Evolutionary conservation across 208 protist species (phyloP).

Genomic region (Crithidia acanthocephali): DNA sequence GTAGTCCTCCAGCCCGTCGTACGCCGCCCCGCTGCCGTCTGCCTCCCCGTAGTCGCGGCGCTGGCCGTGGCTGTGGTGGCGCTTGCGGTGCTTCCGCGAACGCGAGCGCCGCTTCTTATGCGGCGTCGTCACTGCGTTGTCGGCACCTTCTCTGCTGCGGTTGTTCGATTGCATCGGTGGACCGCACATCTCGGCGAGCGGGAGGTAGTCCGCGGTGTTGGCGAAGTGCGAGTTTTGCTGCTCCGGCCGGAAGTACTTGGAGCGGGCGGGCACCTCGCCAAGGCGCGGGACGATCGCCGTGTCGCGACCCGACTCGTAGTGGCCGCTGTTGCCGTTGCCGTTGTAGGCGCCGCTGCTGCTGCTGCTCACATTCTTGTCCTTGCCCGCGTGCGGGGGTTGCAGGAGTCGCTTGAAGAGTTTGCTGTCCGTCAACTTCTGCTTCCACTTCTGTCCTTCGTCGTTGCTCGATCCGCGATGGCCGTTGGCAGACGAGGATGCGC

Average conservation of each 20-base stretch:
- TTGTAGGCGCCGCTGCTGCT: background rate
- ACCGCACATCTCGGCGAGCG: conserved; percentile 22
- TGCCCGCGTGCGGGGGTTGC: conserved; percentile 7
- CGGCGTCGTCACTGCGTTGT: background rate
- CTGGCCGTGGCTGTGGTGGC: background rate
- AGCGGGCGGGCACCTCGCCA: conserved; percentile 31
- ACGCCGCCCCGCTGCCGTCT: background rate
- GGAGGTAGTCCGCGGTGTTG: conserved; percentile 25
- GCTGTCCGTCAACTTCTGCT: conserved; percentile 24
- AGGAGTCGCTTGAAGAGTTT: conserved; percentile 38
- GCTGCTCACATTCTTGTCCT: background rate
- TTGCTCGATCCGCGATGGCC: background rate
- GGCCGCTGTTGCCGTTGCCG: background rate
- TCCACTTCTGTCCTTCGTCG: conserved; percentile 30
- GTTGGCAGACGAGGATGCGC: background rate
- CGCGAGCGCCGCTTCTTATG: background rate
- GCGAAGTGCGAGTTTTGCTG: conserved; percentile 25
- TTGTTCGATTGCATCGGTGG: conserved; percentile 1
- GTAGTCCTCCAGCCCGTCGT: conserved; percentile 13
- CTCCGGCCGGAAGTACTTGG: conserved; percentile 31
- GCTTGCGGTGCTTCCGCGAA: background rate
- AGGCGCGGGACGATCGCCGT: conserved; percentile 7
- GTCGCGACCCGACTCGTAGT: background rate
- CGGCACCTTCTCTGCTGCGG: background rate
- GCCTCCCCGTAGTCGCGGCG: background rate